Conservation (phyloP, 805 yeast genomes). For the Candida awuae region DNA sequence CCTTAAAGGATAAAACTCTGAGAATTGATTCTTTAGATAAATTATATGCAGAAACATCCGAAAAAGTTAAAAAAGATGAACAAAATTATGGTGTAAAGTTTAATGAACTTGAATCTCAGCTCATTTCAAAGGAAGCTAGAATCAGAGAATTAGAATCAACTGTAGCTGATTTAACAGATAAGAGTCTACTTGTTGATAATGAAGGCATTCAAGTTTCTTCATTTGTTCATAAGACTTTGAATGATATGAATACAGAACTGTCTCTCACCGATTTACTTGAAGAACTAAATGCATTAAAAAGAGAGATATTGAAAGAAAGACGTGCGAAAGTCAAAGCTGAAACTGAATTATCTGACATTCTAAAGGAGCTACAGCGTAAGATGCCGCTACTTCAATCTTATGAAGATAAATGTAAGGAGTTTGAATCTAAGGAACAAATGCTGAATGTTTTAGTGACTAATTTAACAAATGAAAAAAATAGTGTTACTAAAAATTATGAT, state of each 20-base stretch:
- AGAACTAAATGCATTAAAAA: constrained; percentile 56
- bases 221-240: constrained; percentile 46
- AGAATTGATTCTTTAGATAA: constrained; percentile 49
- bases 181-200: constrained; percentile 13
- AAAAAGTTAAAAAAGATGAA: constrained; percentile 32
- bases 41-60: constrained; percentile 34
- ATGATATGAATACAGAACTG: constrained; percentile 35
- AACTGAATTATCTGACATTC: constrained; percentile 59
- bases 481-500: constrained; percentile 15
- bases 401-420: constrained; percentile 45
- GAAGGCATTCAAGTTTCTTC: constrained; percentile 22
- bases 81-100: constrained; percentile 31
- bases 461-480: constrained; percentile 37
- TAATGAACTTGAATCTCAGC: constrained; percentile 29
- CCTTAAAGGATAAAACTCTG: constrained; percentile 42
- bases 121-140: constrained; percentile 31
- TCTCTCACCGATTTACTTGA: constrained; percentile 59
- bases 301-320: constrained; percentile 60
- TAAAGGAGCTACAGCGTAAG: constrained; percentile 67
- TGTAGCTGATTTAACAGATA: constrained; percentile 32
- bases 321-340: constrained; percentile 65
- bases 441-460: constrained; percentile 49
- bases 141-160: constrained; percentile 37
- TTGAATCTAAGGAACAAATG: constrained; percentile 50
- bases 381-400: constrained; percentile 69